Base-by-base conservation (phyloP, 208 protist species). In the Porcisia deanei region DNA sequence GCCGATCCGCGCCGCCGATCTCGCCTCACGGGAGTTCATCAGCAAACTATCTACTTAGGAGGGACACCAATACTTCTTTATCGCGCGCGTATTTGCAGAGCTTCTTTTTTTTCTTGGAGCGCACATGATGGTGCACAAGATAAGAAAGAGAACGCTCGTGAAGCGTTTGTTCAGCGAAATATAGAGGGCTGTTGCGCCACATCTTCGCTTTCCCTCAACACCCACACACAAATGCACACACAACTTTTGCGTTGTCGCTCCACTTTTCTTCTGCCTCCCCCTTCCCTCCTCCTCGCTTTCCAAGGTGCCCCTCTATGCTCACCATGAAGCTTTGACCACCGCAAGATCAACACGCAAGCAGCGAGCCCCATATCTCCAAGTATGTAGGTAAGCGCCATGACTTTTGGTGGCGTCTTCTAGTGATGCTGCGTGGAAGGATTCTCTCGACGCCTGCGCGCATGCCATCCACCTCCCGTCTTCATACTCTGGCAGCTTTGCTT, bases 1-100 rank as follows among this genome's bases (percentile, higher is more conserved):
- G 80, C 97, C 98, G 8, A 93, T 98, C 12, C 88, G 96, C 1
- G 88, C 91, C 30, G 98, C 98, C 2, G 98, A 99, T 74, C 63
- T 97, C 34, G 73, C 71, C 43, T 98, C 96, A 9, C 87, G 98
- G 43, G 85, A 92, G 39, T 98, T 85, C 68, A 90, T 96, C 78
- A 86, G 84, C 25, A 53, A 77, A 30, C 2, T 39, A 0, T 18
- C 41, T 12, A 34, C 30, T 43, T 71, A 43, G 7, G 66, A 4
- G 47, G 7, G 16, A 37, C 12, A 20, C 37, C 43, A 65, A 12
- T 37, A 43, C 1, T 37, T 43, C 60, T 2, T 22, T 43, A 12
- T 22, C 0, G 60, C 37, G 14, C 18, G 16, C 1, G 2, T 8
- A 25, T 54, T 14, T 61, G 39, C 49, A 14, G 43, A 30, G 41